Evolutionary conservation across 2,329 filamentous ascomycete species (phyloP).

Genomic region (Biscogniauxia marginata): DNA sequence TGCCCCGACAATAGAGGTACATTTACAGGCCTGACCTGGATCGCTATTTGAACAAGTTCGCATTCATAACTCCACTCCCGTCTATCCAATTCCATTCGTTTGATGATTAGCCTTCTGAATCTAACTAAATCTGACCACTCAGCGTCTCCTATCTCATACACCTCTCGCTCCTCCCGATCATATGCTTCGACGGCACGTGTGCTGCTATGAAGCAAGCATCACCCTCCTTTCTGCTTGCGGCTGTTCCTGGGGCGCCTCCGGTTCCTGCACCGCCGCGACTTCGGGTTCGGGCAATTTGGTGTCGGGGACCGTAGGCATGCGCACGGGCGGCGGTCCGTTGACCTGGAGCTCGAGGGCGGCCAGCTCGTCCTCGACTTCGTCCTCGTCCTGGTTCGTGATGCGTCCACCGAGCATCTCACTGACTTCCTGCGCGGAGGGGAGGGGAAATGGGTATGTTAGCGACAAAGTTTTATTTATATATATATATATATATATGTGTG

Average conservation of each 20-base stretch:
- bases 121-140: neutral
- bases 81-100: neutral
- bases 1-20: neutral
- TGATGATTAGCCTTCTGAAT: neutral
- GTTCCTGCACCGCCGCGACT: conserved; percentile 11
- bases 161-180: no score
- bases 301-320: conserved; percentile 25
- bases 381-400: conserved; percentile 93
- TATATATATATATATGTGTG: neutral
- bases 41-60: neutral
- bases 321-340: conserved; percentile 30
- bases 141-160: neutral
- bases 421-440: conserved; percentile 64
- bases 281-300: conserved; percentile 34
- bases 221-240: conserved; percentile 36
- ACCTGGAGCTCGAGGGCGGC: conserved; percentile 71
- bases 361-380: conserved; percentile 95
- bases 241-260: conserved; percentile 9
- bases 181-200: neutral
- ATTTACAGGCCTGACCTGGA: neutral
- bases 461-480: no score
- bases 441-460: conserved; percentile 5
- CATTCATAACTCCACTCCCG: neutral
- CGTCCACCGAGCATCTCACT: conserved; percentile 85
- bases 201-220: conserved; percentile 38